These are phyloP conservation scores for Prunus campanulata DNA, from an alignment of 306 rosid species.

Conservation along the genomic window DNA sequence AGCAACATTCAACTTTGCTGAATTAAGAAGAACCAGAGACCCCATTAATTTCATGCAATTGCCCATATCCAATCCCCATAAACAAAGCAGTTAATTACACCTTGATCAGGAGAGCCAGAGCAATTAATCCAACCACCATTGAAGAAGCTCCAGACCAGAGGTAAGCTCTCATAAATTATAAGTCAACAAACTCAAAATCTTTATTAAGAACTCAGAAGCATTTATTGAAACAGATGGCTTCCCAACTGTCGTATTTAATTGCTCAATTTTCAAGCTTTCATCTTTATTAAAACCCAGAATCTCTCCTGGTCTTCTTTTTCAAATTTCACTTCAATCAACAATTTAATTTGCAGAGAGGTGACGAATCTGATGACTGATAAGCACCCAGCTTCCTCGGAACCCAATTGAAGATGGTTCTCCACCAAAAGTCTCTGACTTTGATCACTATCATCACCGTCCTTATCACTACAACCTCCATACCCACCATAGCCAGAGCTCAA, in stretches of 20 bases:
- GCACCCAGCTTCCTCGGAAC: constrained; percentile 15
- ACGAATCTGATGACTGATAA: constrained; percentile 27
- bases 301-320: not conserved
- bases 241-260: constrained; percentile 66
- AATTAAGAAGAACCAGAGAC: not conserved
- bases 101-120: constrained; percentile 1
- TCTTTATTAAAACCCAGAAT: constrained; percentile 5
- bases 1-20: not conserved
- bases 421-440: constrained; percentile 14
- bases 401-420: constrained; percentile 10
- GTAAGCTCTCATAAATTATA: constrained; percentile 5
- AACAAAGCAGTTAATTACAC: not conserved
- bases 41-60: not conserved
- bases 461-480: constrained; percentile 17
- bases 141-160: constrained; percentile 6
- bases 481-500: constrained; percentile 35
- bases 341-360: constrained; percentile 21
- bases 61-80: not conserved
- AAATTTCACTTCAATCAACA: not conserved
- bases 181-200: not conserved
- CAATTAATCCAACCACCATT: constrained; percentile 8
- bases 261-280: constrained; percentile 29
- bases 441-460: constrained; percentile 1
- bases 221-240: constrained; percentile 56
- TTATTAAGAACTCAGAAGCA: constrained; percentile 26